Percentiles rank a stretch among this genome's conserved stretches.
These are phyloP conservation scores for Lasiosphaeria ovina DNA, from an alignment of 495 filamentous ascomycete genomes.

Conservation along the genomic window DNA sequence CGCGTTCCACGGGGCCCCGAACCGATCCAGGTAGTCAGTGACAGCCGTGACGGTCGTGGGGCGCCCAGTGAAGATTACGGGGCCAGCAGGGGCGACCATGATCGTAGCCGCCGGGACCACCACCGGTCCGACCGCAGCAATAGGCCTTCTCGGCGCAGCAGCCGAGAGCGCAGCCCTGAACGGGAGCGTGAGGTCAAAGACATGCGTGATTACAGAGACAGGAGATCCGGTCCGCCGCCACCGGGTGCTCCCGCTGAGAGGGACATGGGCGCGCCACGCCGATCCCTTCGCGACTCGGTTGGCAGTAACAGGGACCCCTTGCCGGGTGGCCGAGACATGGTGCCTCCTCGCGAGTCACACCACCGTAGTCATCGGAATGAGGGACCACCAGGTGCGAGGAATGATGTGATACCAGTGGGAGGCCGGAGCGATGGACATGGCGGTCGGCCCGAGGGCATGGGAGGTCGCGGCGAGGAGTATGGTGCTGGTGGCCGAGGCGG, in stretches of 20 bases:
- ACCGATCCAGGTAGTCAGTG: constrained; percentile 30
- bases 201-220: constrained; percentile 32
- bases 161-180: constrained; percentile 41
- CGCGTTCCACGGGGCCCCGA: constrained; percentile 21
- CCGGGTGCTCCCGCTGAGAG: constrained; percentile 19
- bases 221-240: constrained; percentile 29
- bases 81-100: constrained; percentile 35
- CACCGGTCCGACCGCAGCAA: constrained; percentile 40
- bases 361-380: constrained; percentile 25
- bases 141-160: constrained; percentile 42
- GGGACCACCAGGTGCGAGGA: constrained; percentile 16
- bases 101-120: constrained; percentile 45
- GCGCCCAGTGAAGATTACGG: constrained; percentile 29
- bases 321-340: constrained; percentile 25
- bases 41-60: constrained; percentile 27
- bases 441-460: constrained; percentile 12
- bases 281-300: constrained; percentile 27
- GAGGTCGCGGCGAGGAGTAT: constrained; percentile 22
- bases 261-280: constrained; percentile 18
- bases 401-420: constrained; percentile 5
- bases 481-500: constrained; percentile 20
- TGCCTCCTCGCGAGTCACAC: constrained; percentile 27
- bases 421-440: constrained; percentile 16
- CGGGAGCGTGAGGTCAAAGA: constrained; percentile 42
- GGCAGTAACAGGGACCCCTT: constrained; percentile 19